Conservation (phyloP, 2,329 filamentous ascomycete species). For the Claviceps quebecensis region DNA sequence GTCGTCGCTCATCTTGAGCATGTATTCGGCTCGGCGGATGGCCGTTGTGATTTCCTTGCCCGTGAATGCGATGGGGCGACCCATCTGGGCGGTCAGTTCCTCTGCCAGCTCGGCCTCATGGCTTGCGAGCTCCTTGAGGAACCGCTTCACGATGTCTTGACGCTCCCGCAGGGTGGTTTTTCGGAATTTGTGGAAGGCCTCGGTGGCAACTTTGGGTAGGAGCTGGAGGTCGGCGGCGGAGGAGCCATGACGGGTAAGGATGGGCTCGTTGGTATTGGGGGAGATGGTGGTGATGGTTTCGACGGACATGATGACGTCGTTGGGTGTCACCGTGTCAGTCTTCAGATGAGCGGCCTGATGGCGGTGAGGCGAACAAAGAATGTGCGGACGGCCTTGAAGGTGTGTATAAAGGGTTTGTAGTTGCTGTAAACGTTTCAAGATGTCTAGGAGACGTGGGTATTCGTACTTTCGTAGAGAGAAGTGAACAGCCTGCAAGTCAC, state of each 20-base stretch:
- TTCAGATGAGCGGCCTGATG: not conserved
- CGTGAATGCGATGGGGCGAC: constrained; percentile 77
- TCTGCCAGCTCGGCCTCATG: constrained; percentile 68
- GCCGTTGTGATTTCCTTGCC: constrained; percentile 75
- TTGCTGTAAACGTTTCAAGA: too few relatives aligned
- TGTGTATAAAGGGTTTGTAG: too few relatives aligned
- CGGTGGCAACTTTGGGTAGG: constrained; percentile 57
- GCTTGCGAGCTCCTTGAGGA: constrained; percentile 54
- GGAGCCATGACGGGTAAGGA: constrained; percentile 65
- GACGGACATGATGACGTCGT: constrained; percentile 38
- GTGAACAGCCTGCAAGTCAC: too few relatives aligned
- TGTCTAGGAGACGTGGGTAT: too few relatives aligned
- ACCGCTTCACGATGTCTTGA: constrained; percentile 68
- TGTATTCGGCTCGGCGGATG: constrained; percentile 70
- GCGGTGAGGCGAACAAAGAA: too few relatives aligned
- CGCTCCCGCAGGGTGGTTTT: constrained; percentile 62
- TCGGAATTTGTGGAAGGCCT: constrained; percentile 65
- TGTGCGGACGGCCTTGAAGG: too few relatives aligned
- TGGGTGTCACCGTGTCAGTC: not conserved
- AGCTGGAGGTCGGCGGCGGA: constrained; percentile 54
- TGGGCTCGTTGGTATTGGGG: constrained; percentile 71
- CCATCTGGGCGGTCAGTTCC: constrained; percentile 91
- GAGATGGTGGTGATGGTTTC: constrained; percentile 69
- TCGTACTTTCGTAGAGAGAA: too few relatives aligned
- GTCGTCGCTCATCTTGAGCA: constrained; percentile 71